These are phyloP conservation scores for Aspergillus sp. DNA, from an alignment of 2,329 filamentous ascomycete genomes.

Conservation along the genomic window DNA sequence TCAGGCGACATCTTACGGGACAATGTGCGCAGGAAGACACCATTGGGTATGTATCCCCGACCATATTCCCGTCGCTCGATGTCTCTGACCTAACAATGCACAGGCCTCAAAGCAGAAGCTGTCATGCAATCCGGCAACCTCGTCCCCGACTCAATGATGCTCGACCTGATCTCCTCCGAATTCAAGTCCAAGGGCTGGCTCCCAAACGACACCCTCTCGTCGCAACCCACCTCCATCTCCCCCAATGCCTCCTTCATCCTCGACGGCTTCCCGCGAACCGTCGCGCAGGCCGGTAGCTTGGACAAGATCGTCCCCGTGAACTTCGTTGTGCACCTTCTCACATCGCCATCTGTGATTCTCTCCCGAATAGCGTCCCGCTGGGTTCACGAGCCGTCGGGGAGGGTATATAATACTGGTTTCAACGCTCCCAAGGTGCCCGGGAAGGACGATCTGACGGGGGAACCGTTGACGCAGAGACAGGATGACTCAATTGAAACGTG, in stretches of 20 bases:
- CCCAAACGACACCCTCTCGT: conserved; percentile 39
- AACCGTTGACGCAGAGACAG: conserved; percentile 69
- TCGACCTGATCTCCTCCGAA: conserved; percentile 86
- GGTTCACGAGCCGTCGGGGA: conserved; percentile 85
- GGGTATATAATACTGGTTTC: conserved; percentile 93
- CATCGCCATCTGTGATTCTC: conserved; percentile 78
- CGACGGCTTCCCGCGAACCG: conserved; percentile 90
- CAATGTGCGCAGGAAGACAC: conserved; percentile 84
- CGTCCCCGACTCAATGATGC: conserved; percentile 86
- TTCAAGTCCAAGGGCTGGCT: conserved; percentile 83
- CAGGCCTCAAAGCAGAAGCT: conserved; percentile 83
- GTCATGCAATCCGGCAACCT: conserved; percentile 82
- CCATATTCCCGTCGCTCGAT: neutral
- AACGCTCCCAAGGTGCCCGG: conserved; percentile 76
- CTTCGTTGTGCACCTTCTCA: conserved; percentile 78
- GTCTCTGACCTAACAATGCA: conserved; percentile 8
- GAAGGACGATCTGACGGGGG: conserved; percentile 84
- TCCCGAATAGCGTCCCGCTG: conserved; percentile 85
- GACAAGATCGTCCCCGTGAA: conserved; percentile 88
- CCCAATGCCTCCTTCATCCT: conserved; percentile 85
- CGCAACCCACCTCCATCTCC: conserved; percentile 48
- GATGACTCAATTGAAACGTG: conserved; percentile 88
- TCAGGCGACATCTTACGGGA: conserved; percentile 86
- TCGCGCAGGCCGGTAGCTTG: conserved; percentile 67
- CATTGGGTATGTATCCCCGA: conserved; percentile 57